Evolutionary conservation across 1,284 basidiomycete genomes (phyloP), one percentile per base, ranked within the genome.

Genomic region (Lentinula novae-zelandiae): DNA sequence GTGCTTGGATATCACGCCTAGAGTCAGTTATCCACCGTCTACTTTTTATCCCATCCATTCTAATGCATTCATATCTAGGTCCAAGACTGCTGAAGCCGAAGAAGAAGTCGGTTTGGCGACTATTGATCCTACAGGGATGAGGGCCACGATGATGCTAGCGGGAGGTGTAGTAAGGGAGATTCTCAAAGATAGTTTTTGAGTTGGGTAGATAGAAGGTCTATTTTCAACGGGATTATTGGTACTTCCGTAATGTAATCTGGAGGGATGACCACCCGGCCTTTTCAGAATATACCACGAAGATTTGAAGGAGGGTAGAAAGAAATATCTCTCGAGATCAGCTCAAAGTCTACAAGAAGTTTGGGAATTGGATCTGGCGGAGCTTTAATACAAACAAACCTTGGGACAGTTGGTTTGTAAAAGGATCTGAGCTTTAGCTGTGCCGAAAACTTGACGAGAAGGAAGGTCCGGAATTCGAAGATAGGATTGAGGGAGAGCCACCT

Each of bases 191-290:
- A 57, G 53, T 40, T 50, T 50, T 36, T 58, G 10, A 58, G 46
- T 53, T 9, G 22, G 15, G 33, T 8, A 15, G 10, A 31, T n/a
- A 8, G 13, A 53, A 38, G 27, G n/a, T 38, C 31, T 53, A 13
- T 22, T 36, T 20, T 12, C 10, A 38, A 36, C 17, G 38, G 10
- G 7, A 52, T 1, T n/a, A 7, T 7, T 6, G 13, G 15, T 4
- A 31, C 46, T 6, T 33, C 5, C 4, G 12, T 50, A 50, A 50
- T 50, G 15, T n/a, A 50, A 50, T n/a, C 22, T 15, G n/a, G 15
- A 33, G 6, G 49, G 22, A 10, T 13, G 22, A 92, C 86, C 0
- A 89, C 53, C n/a, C 62, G 84, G 64, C 82, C 79, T 61, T 90
- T 83, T 67, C 90, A 87, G 17, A 89, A 72, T 40, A 54, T 9